Conservation (phyloP, 306 rosid genomes). For the Lathyrus aphaca region DNA sequence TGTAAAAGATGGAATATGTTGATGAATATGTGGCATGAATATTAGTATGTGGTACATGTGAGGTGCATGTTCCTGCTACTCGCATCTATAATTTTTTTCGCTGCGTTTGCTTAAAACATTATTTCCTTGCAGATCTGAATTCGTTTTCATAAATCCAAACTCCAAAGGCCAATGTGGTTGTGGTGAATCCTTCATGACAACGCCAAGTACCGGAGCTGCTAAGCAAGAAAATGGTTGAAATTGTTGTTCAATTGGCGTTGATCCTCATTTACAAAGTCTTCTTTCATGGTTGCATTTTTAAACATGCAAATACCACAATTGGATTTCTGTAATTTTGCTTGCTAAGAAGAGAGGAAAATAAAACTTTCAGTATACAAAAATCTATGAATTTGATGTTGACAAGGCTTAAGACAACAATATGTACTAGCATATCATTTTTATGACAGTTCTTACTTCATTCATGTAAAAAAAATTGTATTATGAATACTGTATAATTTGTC, state of each 20-base stretch:
- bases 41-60: neutral
- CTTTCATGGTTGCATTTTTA: slow-evolving; percentile 27
- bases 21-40: neutral
- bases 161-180: slow-evolving; percentile 98
- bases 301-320: slow-evolving; percentile 21
- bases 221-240: slow-evolving; percentile 50
- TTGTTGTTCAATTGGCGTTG: slow-evolving; percentile 20
- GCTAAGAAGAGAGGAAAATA: slow-evolving; percentile 17
- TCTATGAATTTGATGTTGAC: slow-evolving; percentile 39
- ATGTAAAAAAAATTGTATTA: slow-evolving; percentile 35
- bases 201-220: slow-evolving; percentile 49
- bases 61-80: neutral
- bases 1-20: neutral
- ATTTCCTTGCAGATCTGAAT: slow-evolving; percentile 73
- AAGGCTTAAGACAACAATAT: slow-evolving; percentile 28
- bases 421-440: slow-evolving; percentile 38
- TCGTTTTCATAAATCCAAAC: slow-evolving; percentile 87
- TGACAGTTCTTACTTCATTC: slow-evolving; percentile 27
- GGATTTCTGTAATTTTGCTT: slow-evolving; percentile 34
- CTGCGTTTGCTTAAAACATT: neutral
- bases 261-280: slow-evolving; percentile 25
- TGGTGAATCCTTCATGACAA: slow-evolving; percentile 92
- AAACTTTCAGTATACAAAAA: slow-evolving; percentile 29
- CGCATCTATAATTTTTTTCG: neutral
- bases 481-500: slow-evolving; percentile 38